Evolutionary conservation across 306 rosid genomes (phyloP), one percentile per base, ranked within the genome.

Genomic region (Sicyos baderoa): DNA sequence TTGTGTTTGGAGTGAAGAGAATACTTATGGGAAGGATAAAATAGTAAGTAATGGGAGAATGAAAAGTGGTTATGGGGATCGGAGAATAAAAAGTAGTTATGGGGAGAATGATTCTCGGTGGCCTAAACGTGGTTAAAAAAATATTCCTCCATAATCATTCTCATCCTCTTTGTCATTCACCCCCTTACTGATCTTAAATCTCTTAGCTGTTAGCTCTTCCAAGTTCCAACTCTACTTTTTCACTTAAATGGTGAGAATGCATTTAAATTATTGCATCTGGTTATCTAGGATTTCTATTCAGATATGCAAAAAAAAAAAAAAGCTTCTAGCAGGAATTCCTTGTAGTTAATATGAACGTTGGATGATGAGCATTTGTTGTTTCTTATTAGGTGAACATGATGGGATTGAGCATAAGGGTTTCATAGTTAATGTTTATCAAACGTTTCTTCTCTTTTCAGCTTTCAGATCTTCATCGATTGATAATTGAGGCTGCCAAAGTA

Each of bases 401-500:
- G 56, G 42, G 14, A 25, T 67, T 48, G 18, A 67, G 9, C 74
- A 17, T 70, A 18, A 10, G 63, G 11, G 12, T 12, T 53, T 27
- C 54, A 53, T 35, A 3, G 25, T 21, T 53, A 53, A 11, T 52
- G 35, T 29, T 37, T 21, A 40, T 50, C 7, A 72, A 16, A 15
- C 4, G 54, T 40, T 67, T 66, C 55, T 66, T 74, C 72, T 66
- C 22, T 59, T 72, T n/a, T 80, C 91, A 93, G 96, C 94, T 93
- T 78, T 73, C 91, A 47, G 91, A 81, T 65, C 97, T 93, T 59
- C 86, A 93, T 79, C 72, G 66, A 60, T 76, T 93, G 74, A 86
- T 93, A 93, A 79, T 76, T 10, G 94, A 93, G 77, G 99, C 99
- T 14, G 91, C 99, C 17, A 73, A 84, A 50, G 83, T 93, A 70